Evolutionary conservation across 1,139 yeast genomes (phyloP).

Genomic region (Pichia sp.): DNA sequence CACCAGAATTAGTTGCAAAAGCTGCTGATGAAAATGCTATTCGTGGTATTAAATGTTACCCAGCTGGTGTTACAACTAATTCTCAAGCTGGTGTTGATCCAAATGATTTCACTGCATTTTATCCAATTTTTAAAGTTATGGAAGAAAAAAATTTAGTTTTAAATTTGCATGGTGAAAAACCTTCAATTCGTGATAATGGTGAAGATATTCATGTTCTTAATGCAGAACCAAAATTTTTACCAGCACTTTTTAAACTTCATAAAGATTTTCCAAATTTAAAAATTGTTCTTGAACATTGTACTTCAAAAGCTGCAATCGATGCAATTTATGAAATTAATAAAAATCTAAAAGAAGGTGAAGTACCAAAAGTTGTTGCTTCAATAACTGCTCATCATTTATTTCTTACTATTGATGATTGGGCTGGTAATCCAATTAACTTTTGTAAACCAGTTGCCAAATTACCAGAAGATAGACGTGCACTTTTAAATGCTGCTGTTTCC

Average conservation of each 20-base stretch:
- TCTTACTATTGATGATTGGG: conserved; percentile 90
- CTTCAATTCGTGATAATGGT: conserved; percentile 41
- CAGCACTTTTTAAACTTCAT: conserved; percentile 80
- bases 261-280: conserved; percentile 77
- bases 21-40: conserved; percentile 73
- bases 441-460: conserved; percentile 98
- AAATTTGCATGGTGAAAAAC: conserved; percentile 94
- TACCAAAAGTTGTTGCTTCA: conserved; percentile 73
- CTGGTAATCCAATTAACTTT: conserved; percentile 89
- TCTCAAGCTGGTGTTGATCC: conserved; percentile 91
- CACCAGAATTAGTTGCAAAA: conserved; percentile 75
- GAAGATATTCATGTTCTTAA: conserved; percentile 73
- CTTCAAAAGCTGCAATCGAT: conserved; percentile 82
- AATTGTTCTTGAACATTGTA: conserved; percentile 91
- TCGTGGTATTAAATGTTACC: conserved; percentile 89
- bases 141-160: conserved; percentile 69
- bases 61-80: conserved; percentile 98
- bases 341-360: conserved; percentile 38
- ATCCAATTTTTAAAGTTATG: conserved; percentile 86
- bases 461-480: conserved; percentile 74
- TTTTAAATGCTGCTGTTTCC: conserved; percentile 81
- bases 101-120: conserved; percentile 79
- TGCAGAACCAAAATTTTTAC: conserved; percentile 89
- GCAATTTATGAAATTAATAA: conserved; percentile 66
- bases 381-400: conserved; percentile 93